Percentiles rank a stretch among this genome's conserved stretches.
phyloP scores from a whole-genome alignment of 768 basidiomycete species.

The Boletus bicolor region DNA sequence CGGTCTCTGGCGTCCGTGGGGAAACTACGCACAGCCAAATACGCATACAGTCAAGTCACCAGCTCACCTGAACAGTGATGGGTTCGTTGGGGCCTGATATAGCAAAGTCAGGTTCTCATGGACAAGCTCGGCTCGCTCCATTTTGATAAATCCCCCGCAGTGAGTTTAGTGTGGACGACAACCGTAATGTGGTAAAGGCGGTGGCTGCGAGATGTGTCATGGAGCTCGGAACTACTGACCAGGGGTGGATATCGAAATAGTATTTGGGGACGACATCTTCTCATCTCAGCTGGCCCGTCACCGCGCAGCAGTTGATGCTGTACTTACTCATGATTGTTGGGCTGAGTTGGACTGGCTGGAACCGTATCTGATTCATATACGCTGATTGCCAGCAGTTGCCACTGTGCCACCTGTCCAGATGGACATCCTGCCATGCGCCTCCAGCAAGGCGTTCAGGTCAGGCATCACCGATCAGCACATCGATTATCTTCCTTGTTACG shows the following conservation, averaged over 20 bases:
- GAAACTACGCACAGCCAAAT: conserved; percentile 4
- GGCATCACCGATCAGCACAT: conserved; percentile 1
- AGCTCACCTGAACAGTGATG: conserved; percentile 3
- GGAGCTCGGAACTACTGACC: conserved; percentile 19
- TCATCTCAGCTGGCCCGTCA: conserved; percentile 22
- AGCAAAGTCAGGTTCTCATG: conserved; percentile 16
- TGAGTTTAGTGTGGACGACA: conserved; percentile 3
- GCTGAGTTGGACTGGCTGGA: conserved; percentile 2
- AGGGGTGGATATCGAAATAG: conserved; percentile 11
- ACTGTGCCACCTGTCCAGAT: conserved; percentile 16
- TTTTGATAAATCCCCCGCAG: conserved; percentile 16
- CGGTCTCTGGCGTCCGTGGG: conserved; percentile 21
- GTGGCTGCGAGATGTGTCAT: conserved; percentile 13
- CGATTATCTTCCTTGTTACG: conserved; percentile 14
- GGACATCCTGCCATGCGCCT: conserved; percentile 18
- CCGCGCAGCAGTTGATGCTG: conserved; percentile 17
- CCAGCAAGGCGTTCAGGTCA: conserved; percentile 17
- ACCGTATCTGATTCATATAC: conserved; percentile 20
- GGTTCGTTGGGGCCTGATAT: conserved; percentile 15
- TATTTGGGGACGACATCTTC: conserved; percentile 9
- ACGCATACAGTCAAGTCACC: neutral
- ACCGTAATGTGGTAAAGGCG: conserved; percentile 21
- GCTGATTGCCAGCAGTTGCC: conserved; percentile 21
- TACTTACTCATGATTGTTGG: conserved; percentile 4
- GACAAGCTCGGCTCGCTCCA: conserved; percentile 4